Evolutionary conservation across 2,329 filamentous ascomycete genomes (phyloP), one percentile per base, ranked within the genome.

Genomic region (Pseudocercospora eumusae): DNA sequence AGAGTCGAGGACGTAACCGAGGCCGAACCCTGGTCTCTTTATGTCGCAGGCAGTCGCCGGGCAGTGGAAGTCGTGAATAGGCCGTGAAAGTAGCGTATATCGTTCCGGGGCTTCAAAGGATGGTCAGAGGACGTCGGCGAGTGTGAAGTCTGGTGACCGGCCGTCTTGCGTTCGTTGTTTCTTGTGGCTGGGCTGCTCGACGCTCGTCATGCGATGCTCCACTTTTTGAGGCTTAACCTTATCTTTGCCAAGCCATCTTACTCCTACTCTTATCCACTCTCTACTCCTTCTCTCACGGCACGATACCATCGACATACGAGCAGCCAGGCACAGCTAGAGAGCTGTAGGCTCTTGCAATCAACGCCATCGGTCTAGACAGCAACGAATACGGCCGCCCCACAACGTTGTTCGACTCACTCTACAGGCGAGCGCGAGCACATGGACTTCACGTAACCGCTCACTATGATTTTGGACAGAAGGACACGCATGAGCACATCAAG

Each of bases 391-490:
- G 79, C 55, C 73, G 79, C 4, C 81, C 80, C 6, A 80, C 80
- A 0, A 69, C 73, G 53, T 70, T 82, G 27, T 82, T 83, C 63
- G 77, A 80, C 54, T 66, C 74, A 15, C 72, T 74, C 0, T 83
- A 78, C 57, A 63, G 60, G 8, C 66, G 70, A 20, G 79, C 79
- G 1, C 66, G 70, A 57, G 61, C 60, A 13, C 79, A 81, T 45
- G 79, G 80, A 0, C 74, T 81, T 58, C 75, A 78, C 40, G 70
- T 81, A 13, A 84, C 81, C 2, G 77, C 77, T 67, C 82, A 84
- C 59, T 83, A 80, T 68, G 82, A 83, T 61, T 79, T 83, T 49
- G 81, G 80, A 49, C 79, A 83, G 64, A 78, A 80, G 59, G 79
- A 82, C 62, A 78, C 78, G 0, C 75, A 76, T 21, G 76, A 75